Percentiles rank a stretch among this genome's conserved stretches.
Conservation (phyloP, 2,329 filamentous ascomycete genomes). For the Raffaelea deltoideospora region DNA sequence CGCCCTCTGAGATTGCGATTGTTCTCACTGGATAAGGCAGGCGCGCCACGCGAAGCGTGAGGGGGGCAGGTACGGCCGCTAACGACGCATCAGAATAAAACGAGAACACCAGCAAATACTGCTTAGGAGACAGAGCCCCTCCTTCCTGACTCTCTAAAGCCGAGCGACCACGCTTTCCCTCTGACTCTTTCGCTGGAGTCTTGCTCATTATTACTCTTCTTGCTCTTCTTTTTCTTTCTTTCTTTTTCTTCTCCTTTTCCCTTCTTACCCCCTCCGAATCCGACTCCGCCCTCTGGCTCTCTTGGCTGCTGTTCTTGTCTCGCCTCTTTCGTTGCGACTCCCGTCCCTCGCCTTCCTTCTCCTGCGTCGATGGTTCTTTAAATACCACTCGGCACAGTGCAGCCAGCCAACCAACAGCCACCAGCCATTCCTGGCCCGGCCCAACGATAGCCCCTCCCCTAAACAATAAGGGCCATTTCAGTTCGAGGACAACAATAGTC, state of each 20-base stretch:
- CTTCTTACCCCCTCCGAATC: background rate
- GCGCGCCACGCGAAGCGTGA: background rate
- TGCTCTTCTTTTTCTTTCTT: background rate
- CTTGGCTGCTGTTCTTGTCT: background rate
- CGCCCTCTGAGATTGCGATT: no score
- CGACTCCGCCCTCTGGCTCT: background rate
- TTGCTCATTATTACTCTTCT: background rate
- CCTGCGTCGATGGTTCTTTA: no score
- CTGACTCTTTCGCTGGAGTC: background rate
- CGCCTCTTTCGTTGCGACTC: background rate
- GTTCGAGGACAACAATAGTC: no score
- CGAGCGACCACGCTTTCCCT: background rate
- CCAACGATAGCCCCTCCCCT: no score
- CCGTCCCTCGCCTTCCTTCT: no score
- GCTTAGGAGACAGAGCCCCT: background rate
- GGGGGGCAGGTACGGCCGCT: background rate
- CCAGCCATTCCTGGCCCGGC: no score
- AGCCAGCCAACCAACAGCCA: no score
- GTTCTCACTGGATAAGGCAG: background rate
- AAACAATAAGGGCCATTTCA: no score
- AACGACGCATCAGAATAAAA: background rate
- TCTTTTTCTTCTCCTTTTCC: background rate
- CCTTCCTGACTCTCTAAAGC: constrained; percentile 2
- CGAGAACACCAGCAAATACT: background rate
- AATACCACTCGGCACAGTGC: no score